These are phyloP conservation scores for Cytospora piceicola DNA, from an alignment of 2,329 filamentous ascomycete species.

Conservation along the genomic window DNA sequence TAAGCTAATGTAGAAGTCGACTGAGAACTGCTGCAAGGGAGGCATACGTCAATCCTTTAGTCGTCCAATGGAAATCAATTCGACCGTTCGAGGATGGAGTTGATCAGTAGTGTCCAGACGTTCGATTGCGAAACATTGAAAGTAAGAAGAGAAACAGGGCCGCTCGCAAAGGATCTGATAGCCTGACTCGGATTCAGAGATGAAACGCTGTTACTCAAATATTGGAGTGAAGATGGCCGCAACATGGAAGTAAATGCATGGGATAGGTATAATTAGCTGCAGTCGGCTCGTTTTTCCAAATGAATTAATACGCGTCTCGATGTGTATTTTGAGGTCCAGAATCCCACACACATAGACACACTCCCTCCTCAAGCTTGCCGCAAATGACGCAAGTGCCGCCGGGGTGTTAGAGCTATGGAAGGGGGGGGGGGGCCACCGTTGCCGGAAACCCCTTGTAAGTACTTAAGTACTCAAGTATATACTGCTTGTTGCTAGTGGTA, in stretches of 20 bases:
- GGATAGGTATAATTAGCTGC: not conserved
- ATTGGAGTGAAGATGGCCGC: no score
- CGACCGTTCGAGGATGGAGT: not conserved
- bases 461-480: no score
- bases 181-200: not conserved
- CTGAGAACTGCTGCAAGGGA: not conserved
- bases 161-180: not conserved
- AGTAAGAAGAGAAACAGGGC: no score
- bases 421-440: no score
- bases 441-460: no score
- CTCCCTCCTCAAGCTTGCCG: not conserved
- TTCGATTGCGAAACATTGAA: not conserved
- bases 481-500: no score
- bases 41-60: no score
- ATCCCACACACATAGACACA: no score
- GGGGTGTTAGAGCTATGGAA: not conserved
- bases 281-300: not conserved
- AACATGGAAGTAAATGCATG: no score
- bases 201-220: not conserved
- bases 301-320: no score
- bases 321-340: no score
- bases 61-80: no score
- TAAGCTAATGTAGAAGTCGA: not conserved
- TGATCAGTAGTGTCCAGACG: not conserved
- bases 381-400: slow-evolving; percentile 13